A percentile compares a stretch with the other conserved stretches of the same genome.
Conservation (phyloP, 805 yeast species). For the Lipomyces orientalis region DNA sequence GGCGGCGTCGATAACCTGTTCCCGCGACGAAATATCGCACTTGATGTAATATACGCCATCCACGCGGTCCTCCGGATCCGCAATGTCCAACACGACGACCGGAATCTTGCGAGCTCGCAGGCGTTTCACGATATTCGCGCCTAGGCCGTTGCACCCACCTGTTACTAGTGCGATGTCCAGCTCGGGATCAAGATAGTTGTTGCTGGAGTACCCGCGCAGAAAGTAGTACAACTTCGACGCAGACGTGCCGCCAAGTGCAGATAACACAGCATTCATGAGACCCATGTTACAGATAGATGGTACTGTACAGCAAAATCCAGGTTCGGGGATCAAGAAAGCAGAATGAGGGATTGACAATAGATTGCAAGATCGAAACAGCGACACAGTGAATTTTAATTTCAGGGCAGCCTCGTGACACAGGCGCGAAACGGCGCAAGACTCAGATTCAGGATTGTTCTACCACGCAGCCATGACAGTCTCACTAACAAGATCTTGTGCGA, state of each 20-base stretch:
- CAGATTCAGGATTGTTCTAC: neutral
- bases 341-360: neutral
- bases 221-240: conserved; percentile 23
- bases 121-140: conserved; percentile 60
- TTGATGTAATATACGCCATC: conserved; percentile 59
- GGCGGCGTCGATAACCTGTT: conserved; percentile 53
- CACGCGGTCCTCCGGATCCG: conserved; percentile 43
- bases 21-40: conserved; percentile 71
- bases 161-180: conserved; percentile 73
- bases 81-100: conserved; percentile 71
- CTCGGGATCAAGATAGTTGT: conserved; percentile 31
- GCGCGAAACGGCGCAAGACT: neutral
- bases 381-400: too few relatives aligned
- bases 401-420: neutral
- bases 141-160: conserved; percentile 85
- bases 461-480: neutral
- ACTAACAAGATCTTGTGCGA: neutral
- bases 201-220: conserved; percentile 29
- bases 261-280: conserved; percentile 16
- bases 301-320: neutral
- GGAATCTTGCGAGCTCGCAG: conserved; percentile 55
- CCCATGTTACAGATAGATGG: neutral
- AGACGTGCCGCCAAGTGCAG: conserved; percentile 22
- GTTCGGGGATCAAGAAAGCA: neutral
- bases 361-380: neutral